phyloP scores from a whole-genome alignment of 129 eudicot species.

The Apium graveolens region DNA sequence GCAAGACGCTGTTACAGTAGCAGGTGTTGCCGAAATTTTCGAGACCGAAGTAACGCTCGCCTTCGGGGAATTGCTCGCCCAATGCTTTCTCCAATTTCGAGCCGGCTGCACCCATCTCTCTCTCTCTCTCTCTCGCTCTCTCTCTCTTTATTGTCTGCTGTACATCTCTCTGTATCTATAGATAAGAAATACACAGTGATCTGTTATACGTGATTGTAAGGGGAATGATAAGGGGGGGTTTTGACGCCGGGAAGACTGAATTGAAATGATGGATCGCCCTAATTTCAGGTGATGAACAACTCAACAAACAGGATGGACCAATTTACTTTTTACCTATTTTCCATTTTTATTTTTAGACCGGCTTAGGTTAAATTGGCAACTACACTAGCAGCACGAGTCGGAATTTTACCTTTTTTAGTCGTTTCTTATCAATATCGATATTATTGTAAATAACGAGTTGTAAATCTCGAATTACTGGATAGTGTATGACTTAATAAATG shows the following conservation, averaged over 20 bases:
- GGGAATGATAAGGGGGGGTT: neutral
- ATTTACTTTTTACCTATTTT: too few species aligned
- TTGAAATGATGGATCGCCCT: neutral
- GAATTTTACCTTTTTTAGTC: too few species aligned
- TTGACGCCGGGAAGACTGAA: neutral
- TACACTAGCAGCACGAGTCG: too few species aligned
- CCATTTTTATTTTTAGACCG: too few species aligned
- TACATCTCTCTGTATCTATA: neutral
- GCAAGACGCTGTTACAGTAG: conserved; percentile 90
- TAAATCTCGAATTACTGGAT: too few species aligned
- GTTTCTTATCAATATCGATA: too few species aligned
- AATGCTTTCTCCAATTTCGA: conserved; percentile 93
- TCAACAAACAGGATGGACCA: too few species aligned
- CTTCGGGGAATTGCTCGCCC: conserved; percentile 97
- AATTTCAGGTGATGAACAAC: neutral
- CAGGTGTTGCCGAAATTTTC: conserved; percentile 98
- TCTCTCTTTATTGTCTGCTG: neutral
- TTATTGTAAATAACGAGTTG: too few species aligned
- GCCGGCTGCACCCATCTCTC: conserved; percentile 87
- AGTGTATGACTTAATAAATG: too few species aligned
- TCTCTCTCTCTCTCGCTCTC: conserved; percentile 20
- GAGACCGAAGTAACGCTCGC: conserved; percentile 87
- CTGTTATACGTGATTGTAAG: neutral
- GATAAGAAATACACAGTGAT: too few species aligned
- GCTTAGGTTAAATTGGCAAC: too few species aligned